Evolutionary conservation across 106 monocot genomes (phyloP).

Genomic region (Dendrobium catenatum): DNA sequence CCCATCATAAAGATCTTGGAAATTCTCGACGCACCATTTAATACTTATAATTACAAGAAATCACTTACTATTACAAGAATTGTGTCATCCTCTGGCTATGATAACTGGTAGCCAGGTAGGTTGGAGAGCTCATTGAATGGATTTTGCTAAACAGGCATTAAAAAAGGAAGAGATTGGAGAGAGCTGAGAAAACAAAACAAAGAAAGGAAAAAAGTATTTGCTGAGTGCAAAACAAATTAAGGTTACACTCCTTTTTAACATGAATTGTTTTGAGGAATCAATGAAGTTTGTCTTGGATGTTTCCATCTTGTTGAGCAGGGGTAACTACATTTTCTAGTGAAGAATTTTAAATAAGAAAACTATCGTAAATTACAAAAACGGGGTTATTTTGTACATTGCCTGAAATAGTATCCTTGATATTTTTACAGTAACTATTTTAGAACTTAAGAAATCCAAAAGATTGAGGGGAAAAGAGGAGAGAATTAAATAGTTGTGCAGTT

Average conservation of each 20-base stretch:
- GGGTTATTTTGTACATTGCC: too few species aligned
- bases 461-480: too few species aligned
- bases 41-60: not conserved
- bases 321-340: not conserved
- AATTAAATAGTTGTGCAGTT: too few species aligned
- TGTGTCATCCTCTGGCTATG: not conserved
- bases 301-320: not conserved
- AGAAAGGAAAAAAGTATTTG: not conserved
- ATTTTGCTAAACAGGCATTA: not conserved
- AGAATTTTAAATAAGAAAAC: not conserved
- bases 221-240: not conserved
- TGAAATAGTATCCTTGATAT: too few species aligned
- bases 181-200: not conserved
- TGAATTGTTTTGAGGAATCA: not conserved
- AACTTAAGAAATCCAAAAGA: too few species aligned
- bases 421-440: too few species aligned
- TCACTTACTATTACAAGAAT: not conserved
- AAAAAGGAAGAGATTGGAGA: not conserved
- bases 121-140: not conserved
- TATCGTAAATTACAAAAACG: not conserved
- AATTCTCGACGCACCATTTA: not conserved
- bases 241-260: not conserved
- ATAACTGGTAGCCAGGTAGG: not conserved
- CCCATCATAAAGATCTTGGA: not conserved
- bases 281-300: not conserved